These are phyloP conservation scores for Metrosideros polymorpha DNA, from an alignment of 441 rosid genomes.

Conservation along the genomic window DNA sequence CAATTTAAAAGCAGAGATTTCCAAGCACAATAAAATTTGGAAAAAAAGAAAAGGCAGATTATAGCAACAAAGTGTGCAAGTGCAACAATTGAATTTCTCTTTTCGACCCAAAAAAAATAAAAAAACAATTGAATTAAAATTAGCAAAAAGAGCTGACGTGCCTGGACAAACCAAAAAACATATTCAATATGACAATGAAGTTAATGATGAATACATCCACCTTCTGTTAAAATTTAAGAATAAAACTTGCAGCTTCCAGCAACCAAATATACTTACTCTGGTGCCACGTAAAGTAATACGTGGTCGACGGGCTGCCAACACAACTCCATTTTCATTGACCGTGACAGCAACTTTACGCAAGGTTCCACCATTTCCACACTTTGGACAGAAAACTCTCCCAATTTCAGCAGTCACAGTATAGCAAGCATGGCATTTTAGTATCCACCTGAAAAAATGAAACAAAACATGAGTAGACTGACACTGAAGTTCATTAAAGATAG, in stretches of 20 bases:
- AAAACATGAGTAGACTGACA: neutral
- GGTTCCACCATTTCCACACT: slow-evolving; percentile 96
- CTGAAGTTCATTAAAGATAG: neutral
- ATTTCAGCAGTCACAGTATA: slow-evolving; percentile 74
- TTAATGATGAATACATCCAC: neutral
- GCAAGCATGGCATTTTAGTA: slow-evolving; percentile 95
- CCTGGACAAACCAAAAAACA: neutral
- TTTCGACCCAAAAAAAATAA: no score
- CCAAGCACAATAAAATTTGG: neutral
- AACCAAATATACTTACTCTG: slow-evolving; percentile 36
- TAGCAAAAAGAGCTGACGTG: neutral
- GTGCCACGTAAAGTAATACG: slow-evolving; percentile 73
- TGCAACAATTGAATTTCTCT: neutral
- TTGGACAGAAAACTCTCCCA: slow-evolving; percentile 80
- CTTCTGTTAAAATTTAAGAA: neutral
- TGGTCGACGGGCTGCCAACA: slow-evolving; percentile 55
- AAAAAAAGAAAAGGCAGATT: neutral
- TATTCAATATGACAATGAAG: neutral
- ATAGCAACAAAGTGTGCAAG: neutral
- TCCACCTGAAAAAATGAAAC: slow-evolving; percentile 52
- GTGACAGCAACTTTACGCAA: slow-evolving; percentile 77
- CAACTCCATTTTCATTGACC: slow-evolving; percentile 71
- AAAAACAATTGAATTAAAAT: neutral
- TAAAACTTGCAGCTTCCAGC: neutral
- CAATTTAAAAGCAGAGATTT: neutral